Base-by-base conservation (phyloP, 805 yeast species). In the Metschnikowia reukaufii region DNA sequence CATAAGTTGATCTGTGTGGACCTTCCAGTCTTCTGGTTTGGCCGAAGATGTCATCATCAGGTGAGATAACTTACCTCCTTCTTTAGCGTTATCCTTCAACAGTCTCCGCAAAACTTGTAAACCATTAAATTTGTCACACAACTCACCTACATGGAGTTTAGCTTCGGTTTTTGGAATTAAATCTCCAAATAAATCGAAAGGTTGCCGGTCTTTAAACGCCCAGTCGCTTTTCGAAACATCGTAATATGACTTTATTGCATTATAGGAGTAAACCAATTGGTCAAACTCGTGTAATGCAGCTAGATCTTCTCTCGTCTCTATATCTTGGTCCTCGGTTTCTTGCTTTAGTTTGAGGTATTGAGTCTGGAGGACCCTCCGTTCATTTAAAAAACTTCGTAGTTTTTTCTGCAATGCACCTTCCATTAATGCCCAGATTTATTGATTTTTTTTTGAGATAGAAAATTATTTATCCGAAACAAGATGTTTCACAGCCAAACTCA, bases 51-150 rank as follows among this genome's bases (percentile, higher is more conserved):
- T 8, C 48, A 39, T 45, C 45, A 55, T 43, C 49, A 42, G 58
- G 20, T 50, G 44, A n/a, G 59, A 56, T 6, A 66, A 50, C 42
- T 57, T 58, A 2, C 67, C 70, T 4, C 67, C 72, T 44, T 65
- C 68, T 17, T 52, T 47, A 7, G 72, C 70, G 40, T 60, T 67
- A 31, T 65, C 68, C 34, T 46, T 48, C 15, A 63, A 50, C 35
- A 61, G 62, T 16, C 69, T 55, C 40, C 72, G 55, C 20, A 65
- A 48, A n/a, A 61, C 61, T 5, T 65, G 59, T 36, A 67, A 51
- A 18, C 46, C 57, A 7, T 59, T 65, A 8, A 55, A 50, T 32
- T 37, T 53, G 9, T 50, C 51, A 34, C 50, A 45, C 27, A 66
- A 45, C n/a, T 56, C 58, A 3, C 59, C 56, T 10, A 63, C 43